Base-by-base conservation (phyloP, 352 stramenopile species). In the Globisporangium ultimum region DNA sequence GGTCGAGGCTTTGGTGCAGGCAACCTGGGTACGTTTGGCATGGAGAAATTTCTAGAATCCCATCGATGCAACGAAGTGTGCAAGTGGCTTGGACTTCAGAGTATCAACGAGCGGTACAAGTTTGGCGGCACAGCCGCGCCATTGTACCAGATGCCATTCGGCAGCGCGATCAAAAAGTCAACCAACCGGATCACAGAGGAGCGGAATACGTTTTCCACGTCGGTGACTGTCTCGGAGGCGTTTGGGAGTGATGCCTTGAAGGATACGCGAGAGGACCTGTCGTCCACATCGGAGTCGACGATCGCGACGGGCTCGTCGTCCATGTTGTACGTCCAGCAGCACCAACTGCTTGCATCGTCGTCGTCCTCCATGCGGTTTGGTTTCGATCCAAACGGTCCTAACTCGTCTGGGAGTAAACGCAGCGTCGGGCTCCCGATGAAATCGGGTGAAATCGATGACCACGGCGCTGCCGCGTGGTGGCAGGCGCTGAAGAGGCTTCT, bases 11-110 rank as follows among this genome's bases (percentile, higher is more conserved):
- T 96, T 67, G 87, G 87, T 14, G 81, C 86, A 7, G 87, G 87
- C 14, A 96, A 96, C 41, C 63, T 96, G 0, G 87, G 87, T 11
- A 94, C 84, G 6, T 82, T 83, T 28, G 87, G 87, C 22, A 93
- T 96, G 83, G 82, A 96, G 38, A 92, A 89, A 48, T 96, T 96
- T 48, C 70, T 96, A 2, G 76, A 90, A 60, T 90, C 79, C 3
- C 87, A 96, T 70, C 71, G 84, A 0, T 96, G 87, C 63, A 96
- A 96, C 61, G 83, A 89, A 53, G 84, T 96, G 0, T 96, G 87
- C 68, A 71, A 77, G 17, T 93, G 84, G 84, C 71, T 93, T 20
- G 84, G 82, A 9, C 72, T 93, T 14, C 74, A 70, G 17, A 89
- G 72, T 47, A 88, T 91, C 42, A 89, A 89, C 40, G 79, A 87